These are phyloP conservation scores for Phaeosphaeria sp. DNA, from an alignment of 2,329 filamentous ascomycete species.

Conservation along the genomic window DNA sequence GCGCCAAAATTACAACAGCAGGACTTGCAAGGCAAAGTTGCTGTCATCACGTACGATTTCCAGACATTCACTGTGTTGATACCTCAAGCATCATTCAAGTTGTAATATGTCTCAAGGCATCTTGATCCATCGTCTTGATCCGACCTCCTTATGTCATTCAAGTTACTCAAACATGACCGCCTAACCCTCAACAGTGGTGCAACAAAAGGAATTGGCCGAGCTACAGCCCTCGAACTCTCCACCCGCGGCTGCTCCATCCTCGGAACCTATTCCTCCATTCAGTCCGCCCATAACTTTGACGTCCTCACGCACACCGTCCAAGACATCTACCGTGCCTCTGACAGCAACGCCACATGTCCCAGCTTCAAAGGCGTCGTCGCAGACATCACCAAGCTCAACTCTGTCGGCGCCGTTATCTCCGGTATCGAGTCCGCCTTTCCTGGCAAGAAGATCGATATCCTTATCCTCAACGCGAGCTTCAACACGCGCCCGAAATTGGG, in stretches of 20 bases:
- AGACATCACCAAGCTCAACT: constrained; percentile 26
- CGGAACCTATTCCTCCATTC: constrained; percentile 35
- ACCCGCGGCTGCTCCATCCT: constrained; percentile 37
- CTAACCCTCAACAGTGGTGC: constrained; percentile 27
- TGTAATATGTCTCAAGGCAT: background rate
- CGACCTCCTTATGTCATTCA: no score
- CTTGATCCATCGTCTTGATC: no score
- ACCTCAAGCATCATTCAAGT: background rate
- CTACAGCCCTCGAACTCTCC: constrained; percentile 37
- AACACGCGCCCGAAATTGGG: constrained; percentile 12
- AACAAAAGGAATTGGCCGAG: constrained; percentile 37
- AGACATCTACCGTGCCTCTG: constrained; percentile 16
- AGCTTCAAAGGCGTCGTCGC: constrained; percentile 27
- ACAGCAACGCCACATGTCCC: constrained; percentile 5
- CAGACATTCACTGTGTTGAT: no score
- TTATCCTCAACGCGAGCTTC: constrained; percentile 29
- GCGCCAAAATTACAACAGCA: constrained; percentile 31
- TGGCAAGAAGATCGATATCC: constrained; percentile 28
- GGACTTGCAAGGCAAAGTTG: constrained; percentile 37
- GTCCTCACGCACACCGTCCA: constrained; percentile 25
- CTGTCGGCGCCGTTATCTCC: constrained; percentile 15
- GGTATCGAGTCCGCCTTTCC: constrained; percentile 18
- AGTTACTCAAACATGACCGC: no score
- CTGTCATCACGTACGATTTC: constrained; percentile 36
- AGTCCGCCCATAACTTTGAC: constrained; percentile 33